Conservation (phyloP, 1,139 yeast species). For the Torulaspora pretoriensis region DNA sequence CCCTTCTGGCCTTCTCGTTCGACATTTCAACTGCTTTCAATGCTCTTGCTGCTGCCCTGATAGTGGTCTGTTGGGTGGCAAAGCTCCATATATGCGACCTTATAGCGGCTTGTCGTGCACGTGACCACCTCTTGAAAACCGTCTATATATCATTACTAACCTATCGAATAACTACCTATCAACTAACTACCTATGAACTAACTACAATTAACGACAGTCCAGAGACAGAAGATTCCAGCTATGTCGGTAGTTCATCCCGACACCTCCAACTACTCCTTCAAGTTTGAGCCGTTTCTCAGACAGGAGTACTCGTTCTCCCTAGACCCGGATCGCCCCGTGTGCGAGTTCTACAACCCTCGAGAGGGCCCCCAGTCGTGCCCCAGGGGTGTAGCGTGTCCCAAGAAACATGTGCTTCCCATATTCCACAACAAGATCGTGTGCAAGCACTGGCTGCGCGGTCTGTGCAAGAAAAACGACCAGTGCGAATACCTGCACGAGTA, state of each 20-base stretch:
- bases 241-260: constrained; percentile 40
- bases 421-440: constrained; percentile 87
- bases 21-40: constrained; percentile 2
- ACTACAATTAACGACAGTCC: too few species aligned
- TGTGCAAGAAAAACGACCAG: constrained; percentile 93
- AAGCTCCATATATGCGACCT: background rate
- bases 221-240: background rate
- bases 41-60: background rate
- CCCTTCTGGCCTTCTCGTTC: constrained; percentile 1
- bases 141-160: background rate
- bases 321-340: constrained; percentile 86
- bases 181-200: too few species aligned
- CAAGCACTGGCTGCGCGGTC: constrained; percentile 96
- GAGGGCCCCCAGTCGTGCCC: constrained; percentile 73
- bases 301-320: constrained; percentile 78
- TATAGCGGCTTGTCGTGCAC: background rate
- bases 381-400: constrained; percentile 76
- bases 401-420: constrained; percentile 80
- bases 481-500: constrained; percentile 97
- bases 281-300: constrained; percentile 78
- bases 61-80: constrained; percentile 1
- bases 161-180: too few species aligned
- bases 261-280: constrained; percentile 49
- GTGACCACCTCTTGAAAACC: background rate
- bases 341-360: constrained; percentile 57